Percentiles rank a stretch among this genome's conserved stretches.
Conservation (phyloP, 768 basidiomycete genomes). For the Xerocomus brunneocitrinus region DNA sequence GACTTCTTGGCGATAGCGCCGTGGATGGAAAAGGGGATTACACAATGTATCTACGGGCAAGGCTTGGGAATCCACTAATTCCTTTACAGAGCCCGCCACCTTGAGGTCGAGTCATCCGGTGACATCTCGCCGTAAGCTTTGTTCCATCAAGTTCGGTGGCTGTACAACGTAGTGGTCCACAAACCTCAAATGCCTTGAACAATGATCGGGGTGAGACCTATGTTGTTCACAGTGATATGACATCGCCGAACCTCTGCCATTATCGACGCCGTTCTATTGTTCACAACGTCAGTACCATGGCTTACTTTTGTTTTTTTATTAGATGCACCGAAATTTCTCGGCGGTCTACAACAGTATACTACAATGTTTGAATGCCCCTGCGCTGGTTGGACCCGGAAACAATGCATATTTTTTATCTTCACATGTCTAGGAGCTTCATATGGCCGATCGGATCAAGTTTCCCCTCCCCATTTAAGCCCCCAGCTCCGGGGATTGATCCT, state of each 20-base stretch:
- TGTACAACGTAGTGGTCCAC: conserved; percentile 5
- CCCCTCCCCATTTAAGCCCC: conserved; percentile 18
- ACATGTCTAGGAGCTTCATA: not conserved
- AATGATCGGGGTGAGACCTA: conserved; percentile 32
- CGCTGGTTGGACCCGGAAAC: conserved; percentile 11
- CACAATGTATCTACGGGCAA: conserved; percentile 61
- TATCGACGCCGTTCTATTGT: conserved; percentile 22
- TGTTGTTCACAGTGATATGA: conserved; percentile 14
- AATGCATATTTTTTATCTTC: conserved; percentile 15
- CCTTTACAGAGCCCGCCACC: too few species aligned
- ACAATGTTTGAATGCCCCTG: conserved; percentile 2
- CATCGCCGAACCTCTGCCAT: conserved; percentile 3
- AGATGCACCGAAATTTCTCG: conserved; percentile 6
- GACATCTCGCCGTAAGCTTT: not conserved
- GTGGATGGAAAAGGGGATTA: conserved; percentile 68
- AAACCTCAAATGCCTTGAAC: conserved; percentile 12
- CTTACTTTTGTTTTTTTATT: conserved; percentile 22
- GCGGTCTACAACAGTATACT: conserved; percentile 2
- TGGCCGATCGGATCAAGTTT: conserved; percentile 9
- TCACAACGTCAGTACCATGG: not conserved
- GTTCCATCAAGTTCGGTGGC: conserved; percentile 3
- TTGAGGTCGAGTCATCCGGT: too few species aligned
- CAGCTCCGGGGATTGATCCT: not conserved
- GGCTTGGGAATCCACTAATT: conserved; percentile 54
- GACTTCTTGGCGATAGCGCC: conserved; percentile 73